Evolutionary conservation across 108 stramenopile genomes (phyloP).

Genomic region (Poteriospumella lacustris): DNA sequence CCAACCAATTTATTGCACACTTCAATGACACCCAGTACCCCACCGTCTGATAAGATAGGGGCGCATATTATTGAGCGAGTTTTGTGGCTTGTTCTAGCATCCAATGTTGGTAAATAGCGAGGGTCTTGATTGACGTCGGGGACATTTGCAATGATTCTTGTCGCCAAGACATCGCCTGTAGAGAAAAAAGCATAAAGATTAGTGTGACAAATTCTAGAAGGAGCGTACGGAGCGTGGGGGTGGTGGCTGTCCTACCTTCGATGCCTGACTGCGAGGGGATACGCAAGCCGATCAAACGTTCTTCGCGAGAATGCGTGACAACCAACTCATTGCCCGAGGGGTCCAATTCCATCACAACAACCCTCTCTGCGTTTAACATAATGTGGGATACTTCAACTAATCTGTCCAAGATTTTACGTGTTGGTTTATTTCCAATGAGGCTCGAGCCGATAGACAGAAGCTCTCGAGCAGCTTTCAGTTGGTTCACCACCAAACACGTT

Average conservation of each 20-base stretch:
- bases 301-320: constrained; percentile 18
- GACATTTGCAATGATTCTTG: background rate
- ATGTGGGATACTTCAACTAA: constrained; percentile 1
- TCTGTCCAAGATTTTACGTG: constrained; percentile 3
- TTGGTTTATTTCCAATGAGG: background rate
- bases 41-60: background rate
- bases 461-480: constrained; percentile 21
- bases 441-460: constrained; percentile 16
- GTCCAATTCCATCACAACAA: constrained; percentile 19
- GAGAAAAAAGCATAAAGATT: too few species aligned
- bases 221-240: background rate
- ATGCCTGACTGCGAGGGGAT: constrained; percentile 4
- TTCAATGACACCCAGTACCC: constrained; percentile 6
- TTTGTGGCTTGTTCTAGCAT: background rate
- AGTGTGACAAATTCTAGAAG: background rate
- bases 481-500: background rate
- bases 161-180: constrained; percentile 16
- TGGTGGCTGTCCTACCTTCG: background rate
- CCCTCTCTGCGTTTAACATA: constrained; percentile 10
- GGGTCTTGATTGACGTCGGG: background rate
- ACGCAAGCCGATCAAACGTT: background rate
- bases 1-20: background rate
- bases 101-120: constrained; percentile 4
- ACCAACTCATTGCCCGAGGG: background rate
- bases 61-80: constrained; percentile 7